Base-by-base conservation (phyloP, 2,329 filamentous ascomycete species). In the Zymoseptoria pseudotritici region DNA sequence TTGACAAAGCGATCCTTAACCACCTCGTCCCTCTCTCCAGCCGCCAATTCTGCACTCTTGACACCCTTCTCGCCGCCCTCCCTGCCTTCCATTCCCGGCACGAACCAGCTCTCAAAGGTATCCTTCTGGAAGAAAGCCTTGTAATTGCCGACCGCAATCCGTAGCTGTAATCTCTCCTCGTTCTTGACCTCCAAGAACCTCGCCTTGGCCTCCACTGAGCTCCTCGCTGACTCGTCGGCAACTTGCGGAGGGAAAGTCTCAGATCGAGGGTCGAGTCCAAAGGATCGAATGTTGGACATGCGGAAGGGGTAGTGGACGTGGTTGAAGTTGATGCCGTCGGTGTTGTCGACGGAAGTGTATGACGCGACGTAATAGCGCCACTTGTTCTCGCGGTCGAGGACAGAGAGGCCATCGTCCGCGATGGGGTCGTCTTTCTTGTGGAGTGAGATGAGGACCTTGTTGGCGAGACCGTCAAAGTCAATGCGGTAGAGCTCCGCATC, bases 361-460 rank as follows among this genome's bases (percentile, higher is more conserved):
- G 92, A 91, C 19, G 93, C 92, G 59, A 96, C 90, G 73, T 99
- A 99, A 77, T 95, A 96, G 68, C 93, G 90, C 94, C 94, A 99
- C 49, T 86, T 79, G 63, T 82, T 81, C 65, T 85, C 81, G 9
- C 61, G 64, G 56, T 73, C 70, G 17, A 67, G 56, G 3, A 79
- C 75, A 56, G 79, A 82, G 22, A 86, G 82, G 63, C 91, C 86
- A 59, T 87, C 87, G 70, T 94, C 88, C 50, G 58, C 63, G 79
- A 84, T 86, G 1, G 80, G 87, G 66, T 96, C 91, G 66, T 96
- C 90, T 70, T 88, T 87, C 67, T 94, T 91, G 73, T 96, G 91
- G 0, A 96, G 88, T 50, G 90, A 90, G 10, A 96, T 81, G 1
- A 84, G 86, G 36, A 88, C 86, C 71, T 89, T 85, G 61, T 82